Base-by-base conservation (phyloP, 768 basidiomycete genomes). In the Asterophora lycoperdoides region DNA sequence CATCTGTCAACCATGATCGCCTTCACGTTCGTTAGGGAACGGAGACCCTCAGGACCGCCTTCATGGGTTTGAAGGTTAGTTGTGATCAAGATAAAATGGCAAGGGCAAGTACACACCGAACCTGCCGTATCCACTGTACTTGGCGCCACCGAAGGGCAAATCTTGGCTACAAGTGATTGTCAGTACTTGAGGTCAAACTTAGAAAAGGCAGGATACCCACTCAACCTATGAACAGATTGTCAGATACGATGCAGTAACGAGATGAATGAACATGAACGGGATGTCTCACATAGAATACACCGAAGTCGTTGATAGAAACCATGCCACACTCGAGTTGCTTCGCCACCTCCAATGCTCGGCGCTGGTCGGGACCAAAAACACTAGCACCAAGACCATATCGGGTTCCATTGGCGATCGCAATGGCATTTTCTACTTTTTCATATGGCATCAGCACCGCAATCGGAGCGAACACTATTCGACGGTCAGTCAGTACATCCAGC, bases 291-390 rank as follows among this genome's bases (percentile, higher is more conserved):
- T 93, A 92, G 69, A 84, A 92, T 7, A 87, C 85, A 10, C 80
- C 93, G 62, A 92, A 96, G 69, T 98, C 96, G 58, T 98, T 98
- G 53, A 96, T 76, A 15, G 93, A 85, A 3, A 98, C 95, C 96
- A 99, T 98, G 39, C 95, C 95, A 58, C 92, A 94, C 44, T 95
- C 83, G 43, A 99, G 71, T 41, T 74, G 70, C 56, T 83, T 82
- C 23, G 93, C 93, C 17, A 98, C 86, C 41, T 84, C 72, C 45
- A 90, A 56, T 60, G 91, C 93, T 36, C 86, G 71, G 34, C 78
- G 76, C 63, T 87, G 86, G 61, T 89, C 81, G 8, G 86, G 86
- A 8, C 96, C 96, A 62, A 94, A 99, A 15, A 99, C 91, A 46
- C 89, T 90, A 2, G 94, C 93, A 15, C 94, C 95, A 23, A 99